Percentiles rank a stretch among this genome's conserved stretches.
Evolutionary conservation across 2,329 filamentous ascomycete species (phyloP).

Genomic region (Exophiala sideris): DNA sequence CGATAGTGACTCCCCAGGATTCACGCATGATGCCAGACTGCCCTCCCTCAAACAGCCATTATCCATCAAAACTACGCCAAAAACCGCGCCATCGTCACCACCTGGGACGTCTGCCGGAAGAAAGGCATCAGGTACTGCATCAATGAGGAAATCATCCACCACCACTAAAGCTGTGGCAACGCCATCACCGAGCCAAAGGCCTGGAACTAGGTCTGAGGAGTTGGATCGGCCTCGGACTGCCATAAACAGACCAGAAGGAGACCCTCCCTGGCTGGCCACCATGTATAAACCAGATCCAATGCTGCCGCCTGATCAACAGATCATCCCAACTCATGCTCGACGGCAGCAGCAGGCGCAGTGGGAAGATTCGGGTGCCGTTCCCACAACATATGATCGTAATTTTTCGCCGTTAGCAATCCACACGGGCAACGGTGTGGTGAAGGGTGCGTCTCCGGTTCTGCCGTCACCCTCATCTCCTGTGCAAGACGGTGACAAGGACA

Average conservation of each 20-base stretch:
- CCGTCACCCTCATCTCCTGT: slow-evolving; percentile 17
- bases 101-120: slow-evolving; percentile 30
- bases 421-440: slow-evolving; percentile 32
- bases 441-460: slow-evolving; percentile 10
- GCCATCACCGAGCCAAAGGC: slow-evolving; percentile 48
- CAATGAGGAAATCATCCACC: slow-evolving; percentile 39
- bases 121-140: slow-evolving; percentile 35
- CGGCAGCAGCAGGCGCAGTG: slow-evolving; percentile 90
- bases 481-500: slow-evolving; percentile 20
- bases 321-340: slow-evolving; percentile 89
- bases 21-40: slow-evolving; percentile 19
- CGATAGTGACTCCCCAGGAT: slow-evolving; percentile 27
- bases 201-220: slow-evolving; percentile 61
- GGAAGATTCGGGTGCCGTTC: slow-evolving; percentile 86
- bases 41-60: slow-evolving; percentile 28
- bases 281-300: slow-evolving; percentile 96
- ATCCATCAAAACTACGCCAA: slow-evolving; percentile 29
- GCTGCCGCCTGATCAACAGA: slow-evolving; percentile 89
- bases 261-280: slow-evolving; percentile 90
- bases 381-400: slow-evolving; percentile 79
- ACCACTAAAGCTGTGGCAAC: slow-evolving; percentile 35
- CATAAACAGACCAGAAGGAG: slow-evolving; percentile 77
- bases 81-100: slow-evolving; percentile 31
- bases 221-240: slow-evolving; percentile 50
- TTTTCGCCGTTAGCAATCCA: slow-evolving; percentile 70